Evolutionary conservation across 257 asterid species (phyloP).

Genomic region (Paulownia fortunei): DNA sequence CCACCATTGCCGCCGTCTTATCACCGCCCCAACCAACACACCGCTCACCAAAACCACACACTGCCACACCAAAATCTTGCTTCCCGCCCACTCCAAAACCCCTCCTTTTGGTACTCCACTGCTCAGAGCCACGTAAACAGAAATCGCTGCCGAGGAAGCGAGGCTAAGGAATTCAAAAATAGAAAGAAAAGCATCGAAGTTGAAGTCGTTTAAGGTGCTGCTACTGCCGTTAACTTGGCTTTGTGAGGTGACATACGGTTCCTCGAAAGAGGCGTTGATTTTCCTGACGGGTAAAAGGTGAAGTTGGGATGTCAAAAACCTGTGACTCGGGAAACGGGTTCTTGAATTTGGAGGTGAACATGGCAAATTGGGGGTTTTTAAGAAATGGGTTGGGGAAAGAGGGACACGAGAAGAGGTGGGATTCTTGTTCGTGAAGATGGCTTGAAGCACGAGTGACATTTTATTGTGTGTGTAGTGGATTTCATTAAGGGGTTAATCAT

Average conservation of each 20-base stretch:
- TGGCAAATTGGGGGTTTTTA: slow-evolving; percentile 35
- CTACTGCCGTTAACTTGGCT: slow-evolving; percentile 19
- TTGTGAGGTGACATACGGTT: slow-evolving; percentile 7
- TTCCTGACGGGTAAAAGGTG: slow-evolving; percentile 30
- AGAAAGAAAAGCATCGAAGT: slow-evolving; percentile 64
- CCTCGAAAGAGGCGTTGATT: slow-evolving; percentile 43
- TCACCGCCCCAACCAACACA: slow-evolving; percentile 63
- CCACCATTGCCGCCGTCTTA: slow-evolving; percentile 88
- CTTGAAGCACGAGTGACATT: slow-evolving; percentile 58
- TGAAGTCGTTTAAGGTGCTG: slow-evolving; percentile 20
- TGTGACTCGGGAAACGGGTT: slow-evolving; percentile 34
- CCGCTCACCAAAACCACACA: slow-evolving; percentile 67
- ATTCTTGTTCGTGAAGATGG: slow-evolving; percentile 44
- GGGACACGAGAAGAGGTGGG: slow-evolving; percentile 16
- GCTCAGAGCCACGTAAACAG: slow-evolving; percentile 52
- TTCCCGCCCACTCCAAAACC: slow-evolving; percentile 49
- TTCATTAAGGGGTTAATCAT: not conserved
- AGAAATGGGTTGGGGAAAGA: slow-evolving; percentile 35
- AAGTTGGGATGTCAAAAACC: slow-evolving; percentile 20
- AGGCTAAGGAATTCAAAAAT: slow-evolving; percentile 69
- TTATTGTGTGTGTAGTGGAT: not conserved
- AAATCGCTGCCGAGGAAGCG: slow-evolving; percentile 60
- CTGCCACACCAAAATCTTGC: slow-evolving; percentile 65
- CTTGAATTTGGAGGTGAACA: slow-evolving; percentile 28
- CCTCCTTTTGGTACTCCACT: slow-evolving; percentile 42